Base-by-base conservation (phyloP, 805 yeast species). In the Candida ulmi region DNA sequence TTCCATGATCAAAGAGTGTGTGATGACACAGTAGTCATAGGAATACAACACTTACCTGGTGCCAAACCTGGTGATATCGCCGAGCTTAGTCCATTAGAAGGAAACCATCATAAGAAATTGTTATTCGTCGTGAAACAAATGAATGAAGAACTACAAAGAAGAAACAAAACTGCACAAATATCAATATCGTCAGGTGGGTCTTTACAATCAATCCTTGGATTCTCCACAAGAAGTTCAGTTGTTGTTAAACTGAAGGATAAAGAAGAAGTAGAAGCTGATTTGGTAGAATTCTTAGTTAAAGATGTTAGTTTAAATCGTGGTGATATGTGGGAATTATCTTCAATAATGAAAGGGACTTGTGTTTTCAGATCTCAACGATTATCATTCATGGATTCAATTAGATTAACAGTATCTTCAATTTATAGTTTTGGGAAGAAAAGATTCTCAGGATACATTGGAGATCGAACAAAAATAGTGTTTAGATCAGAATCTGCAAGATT, bases 401-500 rank as follows among this genome's bases (percentile, higher is more conserved):
- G 93, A 34, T 80, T 84, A 1, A 63, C 72, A 0, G 78, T 88
- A 2, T 75, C 78, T 38, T 72, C 76, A 28, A 72, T 88, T 8
- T 71, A 69, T 47, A 71, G 79, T 41, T 68, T 76, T 43, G 96
- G 96, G 1, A 71, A 69, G 43, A 80, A 78, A 47, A 69, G 74
- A 17, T 77, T 83, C 46, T 84, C 95, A 9, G 91, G 88, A 0
- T 87, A 78, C 52, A 68, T 91, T 35, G 85, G 90, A 2, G 69
- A 69, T 16, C 68, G 76, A 21, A 90, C 99, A 4, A 83, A 81
- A 48, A 65, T 93, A 23, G 86, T 88, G 0, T 91, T 85, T 58
- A 72, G 99, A 35, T 88, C 97, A 2, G 97, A 91, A 52, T 82
- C 95, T 30, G 95, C 97, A 2, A 76, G 84, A 41, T 65, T 91